Percentiles rank a stretch among this genome's conserved stretches.
Evolutionary conservation across 331 rosid genomes (phyloP).

Genomic region (Malus hybrid): DNA sequence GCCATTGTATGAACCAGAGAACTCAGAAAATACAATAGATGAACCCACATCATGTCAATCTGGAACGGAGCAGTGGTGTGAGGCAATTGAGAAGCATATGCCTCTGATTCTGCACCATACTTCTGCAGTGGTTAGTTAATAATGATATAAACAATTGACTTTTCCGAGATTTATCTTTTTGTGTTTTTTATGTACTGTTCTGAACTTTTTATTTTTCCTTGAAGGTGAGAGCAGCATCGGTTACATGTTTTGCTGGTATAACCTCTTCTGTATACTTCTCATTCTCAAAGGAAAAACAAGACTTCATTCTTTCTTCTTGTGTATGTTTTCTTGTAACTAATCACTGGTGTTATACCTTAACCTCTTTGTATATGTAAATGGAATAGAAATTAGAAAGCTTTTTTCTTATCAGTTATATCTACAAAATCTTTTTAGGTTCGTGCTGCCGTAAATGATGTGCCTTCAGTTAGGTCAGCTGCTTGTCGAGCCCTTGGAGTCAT

Average conservation of each 20-base stretch:
- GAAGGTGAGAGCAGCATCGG: conserved; percentile 89
- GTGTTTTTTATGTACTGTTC: background rate
- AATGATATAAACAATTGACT: background rate
- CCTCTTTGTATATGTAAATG: conserved; percentile 7
- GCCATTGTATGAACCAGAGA: conserved; percentile 59
- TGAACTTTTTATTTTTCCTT: conserved; percentile 11
- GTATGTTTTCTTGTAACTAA: conserved; percentile 41
- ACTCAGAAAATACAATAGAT: conserved; percentile 17
- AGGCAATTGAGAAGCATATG: conserved; percentile 73
- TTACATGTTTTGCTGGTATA: conserved; percentile 94
- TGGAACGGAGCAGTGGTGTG: conserved; percentile 69
- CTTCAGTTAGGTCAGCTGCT: conserved; percentile 87
- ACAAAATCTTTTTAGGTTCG: conserved; percentile 40
- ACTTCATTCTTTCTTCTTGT: conserved; percentile 50
- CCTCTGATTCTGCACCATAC: conserved; percentile 54
- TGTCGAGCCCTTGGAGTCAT: conserved; percentile 95
- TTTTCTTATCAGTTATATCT: background rate
- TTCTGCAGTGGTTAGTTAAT: conserved; percentile 55
- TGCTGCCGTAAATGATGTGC: conserved; percentile 55
- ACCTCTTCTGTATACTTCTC: conserved; percentile 74
- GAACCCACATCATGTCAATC: conserved; percentile 32
- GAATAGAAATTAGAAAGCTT: background rate
- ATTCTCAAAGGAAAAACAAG: conserved; percentile 54
- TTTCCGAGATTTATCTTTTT: background rate
- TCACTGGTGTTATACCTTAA: conserved; percentile 4